Percentiles rank a stretch among this genome's conserved stretches.
Conservation (phyloP, 805 yeast species). For the Nakazawaea ambrosiae region DNA sequence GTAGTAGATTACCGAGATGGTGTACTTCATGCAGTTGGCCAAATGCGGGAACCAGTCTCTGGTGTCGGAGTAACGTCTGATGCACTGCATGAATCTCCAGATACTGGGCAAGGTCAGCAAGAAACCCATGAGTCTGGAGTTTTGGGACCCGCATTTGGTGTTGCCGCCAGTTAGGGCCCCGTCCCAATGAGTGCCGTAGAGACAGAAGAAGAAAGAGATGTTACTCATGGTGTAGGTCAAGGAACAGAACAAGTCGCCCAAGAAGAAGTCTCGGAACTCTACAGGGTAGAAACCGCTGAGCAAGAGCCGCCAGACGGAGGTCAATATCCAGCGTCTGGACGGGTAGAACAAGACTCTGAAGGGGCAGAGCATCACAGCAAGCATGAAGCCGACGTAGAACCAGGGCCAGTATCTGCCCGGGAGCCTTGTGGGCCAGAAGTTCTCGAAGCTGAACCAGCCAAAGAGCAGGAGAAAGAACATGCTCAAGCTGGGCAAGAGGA, state of each 20-base stretch:
- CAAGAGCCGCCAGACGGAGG: conserved; percentile 63
- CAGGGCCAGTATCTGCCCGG: conserved; percentile 78
- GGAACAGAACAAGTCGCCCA: conserved; percentile 89
- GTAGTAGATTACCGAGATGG: conserved; percentile 59
- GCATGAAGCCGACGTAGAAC: conserved; percentile 52
- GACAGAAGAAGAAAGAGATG: conserved; percentile 76
- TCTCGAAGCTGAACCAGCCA: conserved; percentile 69
- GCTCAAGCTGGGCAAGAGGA: conserved; percentile 55
- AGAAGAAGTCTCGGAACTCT: conserved; percentile 87
- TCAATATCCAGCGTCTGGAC: conserved; percentile 74
- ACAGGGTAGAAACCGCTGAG: conserved; percentile 90
- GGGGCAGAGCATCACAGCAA: conserved; percentile 53
- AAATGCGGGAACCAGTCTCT: conserved; percentile 96
- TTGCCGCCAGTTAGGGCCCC: conserved; percentile 35
- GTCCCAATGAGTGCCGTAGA: conserved; percentile 68
- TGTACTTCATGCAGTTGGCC: conserved; percentile 79
- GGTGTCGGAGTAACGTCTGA: conserved; percentile 86
- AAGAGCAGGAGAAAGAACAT: conserved; percentile 52
- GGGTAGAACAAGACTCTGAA: conserved; percentile 44
- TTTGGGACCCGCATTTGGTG: conserved; percentile 65
- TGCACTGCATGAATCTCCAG: conserved; percentile 88
- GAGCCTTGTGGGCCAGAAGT: conserved; percentile 53
- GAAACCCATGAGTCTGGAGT: conserved; percentile 75
- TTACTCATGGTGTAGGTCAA: conserved; percentile 85
- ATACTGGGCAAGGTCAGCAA: conserved; percentile 78